A percentile compares a stretch with the other conserved stretches of the same genome.
phyloP scores from a whole-genome alignment of 2,329 filamentous ascomycete species.

The Calonectria crousiana region DNA sequence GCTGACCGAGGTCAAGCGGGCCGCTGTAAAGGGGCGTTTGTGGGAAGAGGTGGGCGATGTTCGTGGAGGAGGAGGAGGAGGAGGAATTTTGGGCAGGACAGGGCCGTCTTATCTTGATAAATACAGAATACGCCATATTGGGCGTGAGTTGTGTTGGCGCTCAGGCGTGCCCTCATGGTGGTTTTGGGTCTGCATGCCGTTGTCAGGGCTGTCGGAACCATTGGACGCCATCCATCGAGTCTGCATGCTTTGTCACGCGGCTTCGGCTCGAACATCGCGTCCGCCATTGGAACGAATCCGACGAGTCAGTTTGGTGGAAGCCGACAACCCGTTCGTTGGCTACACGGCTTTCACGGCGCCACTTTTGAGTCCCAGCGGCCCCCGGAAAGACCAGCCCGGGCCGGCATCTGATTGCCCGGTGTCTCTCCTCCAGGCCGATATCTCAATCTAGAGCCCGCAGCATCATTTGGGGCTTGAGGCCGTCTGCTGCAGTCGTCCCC shows the following conservation, averaged over 20 bases:
- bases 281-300: neutral
- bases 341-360: neutral
- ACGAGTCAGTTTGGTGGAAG: neutral
- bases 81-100: neutral
- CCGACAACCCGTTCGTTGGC: neutral
- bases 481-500: slow-evolving; percentile 2
- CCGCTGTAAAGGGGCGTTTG: neutral
- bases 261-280: neutral
- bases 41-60: neutral
- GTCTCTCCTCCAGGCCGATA: neutral
- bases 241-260: neutral
- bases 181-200: neutral
- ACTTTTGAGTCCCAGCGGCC: neutral
- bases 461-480: neutral
- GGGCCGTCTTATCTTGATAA: neutral
- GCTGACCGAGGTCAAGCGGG: neutral
- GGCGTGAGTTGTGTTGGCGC: neutral
- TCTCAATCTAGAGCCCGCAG: neutral
- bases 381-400: neutral
- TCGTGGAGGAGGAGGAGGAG: neutral
- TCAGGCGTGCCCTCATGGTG: neutral
- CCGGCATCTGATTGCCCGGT: neutral
- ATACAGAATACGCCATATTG: slow-evolving; percentile 2
- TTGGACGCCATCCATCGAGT: neutral
- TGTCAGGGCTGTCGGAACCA: neutral